phyloP scores from a whole-genome alignment of 208 protist genomes.

The Leishmania turanica region DNA sequence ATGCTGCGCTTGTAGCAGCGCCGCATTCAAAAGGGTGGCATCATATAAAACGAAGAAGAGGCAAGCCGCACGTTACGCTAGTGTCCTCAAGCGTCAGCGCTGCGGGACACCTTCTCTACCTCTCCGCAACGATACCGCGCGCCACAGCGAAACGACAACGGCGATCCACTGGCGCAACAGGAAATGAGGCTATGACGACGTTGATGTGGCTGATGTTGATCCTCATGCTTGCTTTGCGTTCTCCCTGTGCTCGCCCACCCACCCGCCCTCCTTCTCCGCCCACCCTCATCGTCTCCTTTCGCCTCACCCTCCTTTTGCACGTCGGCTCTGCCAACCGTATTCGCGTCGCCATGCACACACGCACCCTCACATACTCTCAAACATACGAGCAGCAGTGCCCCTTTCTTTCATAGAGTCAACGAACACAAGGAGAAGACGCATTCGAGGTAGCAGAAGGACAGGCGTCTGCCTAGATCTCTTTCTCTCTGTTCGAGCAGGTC shows the following conservation, averaged over 20 bases:
- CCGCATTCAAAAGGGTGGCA: not conserved
- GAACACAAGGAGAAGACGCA: constrained; percentile 1
- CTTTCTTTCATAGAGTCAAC: constrained; percentile 5
- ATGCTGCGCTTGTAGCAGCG: not conserved
- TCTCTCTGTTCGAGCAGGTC: not conserved
- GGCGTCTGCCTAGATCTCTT: not conserved
- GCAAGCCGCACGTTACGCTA: not conserved
- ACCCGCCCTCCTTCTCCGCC: not conserved
- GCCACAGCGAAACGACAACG: not conserved
- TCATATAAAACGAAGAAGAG: not conserved
- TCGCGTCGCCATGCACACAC: not conserved
- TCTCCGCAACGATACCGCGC: not conserved
- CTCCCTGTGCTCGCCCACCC: not conserved
- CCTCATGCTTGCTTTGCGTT: not conserved
- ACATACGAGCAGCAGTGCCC: not conserved
- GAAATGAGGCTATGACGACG: not conserved
- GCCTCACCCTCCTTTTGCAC: not conserved
- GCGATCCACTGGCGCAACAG: not conserved
- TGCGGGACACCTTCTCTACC: not conserved
- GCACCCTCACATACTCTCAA: not conserved
- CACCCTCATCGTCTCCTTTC: not conserved
- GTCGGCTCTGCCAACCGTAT: not conserved
- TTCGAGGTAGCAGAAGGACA: not conserved
- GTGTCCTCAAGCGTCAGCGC: not conserved
- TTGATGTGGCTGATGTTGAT: not conserved